Percentiles rank a stretch among this genome's conserved stretches.
Evolutionary conservation across 2,329 filamentous ascomycete genomes (phyloP).

Genomic region (Sclerotinia spermophila): DNA sequence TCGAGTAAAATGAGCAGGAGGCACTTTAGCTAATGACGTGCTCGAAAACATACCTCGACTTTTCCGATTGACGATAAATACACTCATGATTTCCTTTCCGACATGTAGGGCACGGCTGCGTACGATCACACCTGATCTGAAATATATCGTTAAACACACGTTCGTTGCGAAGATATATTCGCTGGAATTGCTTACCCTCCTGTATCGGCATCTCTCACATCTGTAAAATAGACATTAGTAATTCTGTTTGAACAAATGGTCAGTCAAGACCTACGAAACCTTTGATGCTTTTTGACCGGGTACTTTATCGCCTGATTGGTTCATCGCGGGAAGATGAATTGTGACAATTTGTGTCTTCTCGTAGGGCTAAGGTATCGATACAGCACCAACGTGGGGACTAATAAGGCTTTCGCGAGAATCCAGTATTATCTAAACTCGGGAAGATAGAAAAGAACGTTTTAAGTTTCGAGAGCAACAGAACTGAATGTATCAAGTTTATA

Average conservation of each 20-base stretch:
- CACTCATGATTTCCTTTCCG: slow-evolving; percentile 42
- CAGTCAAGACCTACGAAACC: slow-evolving; percentile 10
- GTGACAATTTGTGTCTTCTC: not conserved
- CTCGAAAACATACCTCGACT: slow-evolving; percentile 39
- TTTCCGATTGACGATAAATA: slow-evolving; percentile 42
- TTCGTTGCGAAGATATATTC: not conserved
- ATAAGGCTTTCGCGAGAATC: not conserved
- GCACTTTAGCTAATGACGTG: not conserved
- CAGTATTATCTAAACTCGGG: not conserved
- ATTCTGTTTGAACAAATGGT: not conserved
- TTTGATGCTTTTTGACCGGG: slow-evolving; percentile 8
- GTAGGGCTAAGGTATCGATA: not conserved
- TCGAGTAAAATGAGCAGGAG: not conserved
- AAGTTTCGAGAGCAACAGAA: not conserved
- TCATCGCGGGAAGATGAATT: not conserved
- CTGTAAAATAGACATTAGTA: slow-evolving; percentile 28
- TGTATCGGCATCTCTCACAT: slow-evolving; percentile 44
- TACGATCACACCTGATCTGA: slow-evolving; percentile 51
- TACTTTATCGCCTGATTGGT: not conserved
- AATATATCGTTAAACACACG: not conserved
- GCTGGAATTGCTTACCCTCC: slow-evolving; percentile 38
- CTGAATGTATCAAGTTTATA: not conserved
- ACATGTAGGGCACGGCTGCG: slow-evolving; percentile 49
- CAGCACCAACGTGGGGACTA: not conserved
- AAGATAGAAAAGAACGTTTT: no score